Evolutionary conservation across 78 protist species (phyloP).

Genomic region (Dictyostelium firmibasis): DNA sequence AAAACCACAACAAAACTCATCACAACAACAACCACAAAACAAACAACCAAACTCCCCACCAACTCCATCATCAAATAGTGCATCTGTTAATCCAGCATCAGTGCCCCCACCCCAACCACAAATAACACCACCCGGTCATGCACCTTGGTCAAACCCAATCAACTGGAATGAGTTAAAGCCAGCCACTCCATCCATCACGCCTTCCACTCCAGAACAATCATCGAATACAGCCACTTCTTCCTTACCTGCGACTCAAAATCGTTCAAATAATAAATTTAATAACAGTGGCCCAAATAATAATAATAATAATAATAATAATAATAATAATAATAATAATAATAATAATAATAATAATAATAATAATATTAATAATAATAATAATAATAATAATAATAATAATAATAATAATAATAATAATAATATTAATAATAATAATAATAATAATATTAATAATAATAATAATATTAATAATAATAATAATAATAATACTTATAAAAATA

Average conservation of each 20-base stretch:
- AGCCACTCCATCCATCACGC: not conserved
- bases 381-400: not conserved
- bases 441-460: not conserved
- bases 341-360: not conserved
- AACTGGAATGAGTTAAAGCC: not conserved
- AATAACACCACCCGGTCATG: not conserved
- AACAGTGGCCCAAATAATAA: not conserved
- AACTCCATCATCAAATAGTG: not conserved
- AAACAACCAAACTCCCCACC: not conserved
- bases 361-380: not conserved
- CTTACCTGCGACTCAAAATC: not conserved
- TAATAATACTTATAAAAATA: not conserved
- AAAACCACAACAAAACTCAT: not conserved
- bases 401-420: not conserved
- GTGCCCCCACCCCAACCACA: not conserved
- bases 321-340: conserved; percentile 3
- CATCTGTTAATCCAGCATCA: not conserved
- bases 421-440: not conserved
- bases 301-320: not conserved
- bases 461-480: not conserved
- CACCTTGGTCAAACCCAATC: not conserved
- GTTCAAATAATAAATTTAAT: not conserved
- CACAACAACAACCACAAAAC: not conserved
- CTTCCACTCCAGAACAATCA: not conserved
- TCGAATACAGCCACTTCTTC: not conserved